phyloP scores from a whole-genome alignment of 495 filamentous ascomycete species.

The Hypomontagnella monticulosa region DNA sequence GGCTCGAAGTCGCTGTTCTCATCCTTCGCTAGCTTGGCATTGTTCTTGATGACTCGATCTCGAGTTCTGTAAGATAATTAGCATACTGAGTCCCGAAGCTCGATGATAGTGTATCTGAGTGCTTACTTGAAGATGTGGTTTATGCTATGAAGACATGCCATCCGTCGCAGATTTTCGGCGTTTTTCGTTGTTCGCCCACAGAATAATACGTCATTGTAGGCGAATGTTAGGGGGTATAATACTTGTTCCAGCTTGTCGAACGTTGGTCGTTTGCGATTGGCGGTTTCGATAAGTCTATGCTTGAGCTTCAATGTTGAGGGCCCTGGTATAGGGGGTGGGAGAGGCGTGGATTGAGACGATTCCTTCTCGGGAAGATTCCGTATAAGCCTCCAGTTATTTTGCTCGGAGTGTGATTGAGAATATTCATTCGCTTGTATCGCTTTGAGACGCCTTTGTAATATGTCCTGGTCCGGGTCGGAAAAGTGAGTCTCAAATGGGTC shows the following conservation, averaged over 20 bases:
- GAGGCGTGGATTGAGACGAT: conserved; percentile 24
- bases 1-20: conserved; percentile 73
- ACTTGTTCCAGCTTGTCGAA: conserved; percentile 63
- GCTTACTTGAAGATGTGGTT: conserved; percentile 87
- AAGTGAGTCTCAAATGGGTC: conserved; percentile 89
- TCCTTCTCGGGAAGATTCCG: conserved; percentile 48
- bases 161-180: conserved; percentile 69
- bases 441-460: conserved; percentile 59
- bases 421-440: conserved; percentile 70
- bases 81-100: neutral
- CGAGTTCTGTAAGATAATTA: conserved; percentile 68
- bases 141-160: conserved; percentile 83
- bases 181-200: conserved; percentile 73
- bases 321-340: conserved; percentile 45
- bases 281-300: conserved; percentile 53
- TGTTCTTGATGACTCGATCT: conserved; percentile 92
- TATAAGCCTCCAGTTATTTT: conserved; percentile 54
- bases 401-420: conserved; percentile 58
- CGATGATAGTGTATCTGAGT: neutral
- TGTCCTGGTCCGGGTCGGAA: conserved; percentile 65
- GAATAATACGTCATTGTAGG: conserved; percentile 84
- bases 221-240: conserved; percentile 69
- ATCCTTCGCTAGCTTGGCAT: conserved; percentile 72
- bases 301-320: conserved; percentile 69
- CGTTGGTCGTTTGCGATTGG: conserved; percentile 45